Percentiles rank a stretch among this genome's conserved stretches.
These are phyloP conservation scores for Triticum timopheevii DNA, from an alignment of 176 grass and related monocot genomes.

Conservation along the genomic window DNA sequence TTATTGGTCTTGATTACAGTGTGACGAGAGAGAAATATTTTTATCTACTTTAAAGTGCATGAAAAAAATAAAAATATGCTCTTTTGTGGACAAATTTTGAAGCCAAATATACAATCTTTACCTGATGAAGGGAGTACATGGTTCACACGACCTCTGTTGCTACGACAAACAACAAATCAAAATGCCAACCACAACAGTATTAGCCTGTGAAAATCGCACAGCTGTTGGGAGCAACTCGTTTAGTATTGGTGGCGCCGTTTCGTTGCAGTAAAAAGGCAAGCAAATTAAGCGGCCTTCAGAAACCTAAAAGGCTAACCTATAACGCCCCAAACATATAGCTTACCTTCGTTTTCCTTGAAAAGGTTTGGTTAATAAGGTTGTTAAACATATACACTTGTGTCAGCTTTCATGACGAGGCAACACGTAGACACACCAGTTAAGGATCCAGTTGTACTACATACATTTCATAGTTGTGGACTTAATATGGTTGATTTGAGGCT, in stretches of 20 bases:
- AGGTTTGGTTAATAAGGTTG: background rate
- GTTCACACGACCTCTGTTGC: background rate
- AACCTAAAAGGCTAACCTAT: conserved; percentile 12
- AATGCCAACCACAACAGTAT: background rate
- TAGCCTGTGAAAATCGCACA: background rate
- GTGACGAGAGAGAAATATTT: too few relatives aligned
- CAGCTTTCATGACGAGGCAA: conserved; percentile 25
- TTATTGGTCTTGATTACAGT: too few relatives aligned
- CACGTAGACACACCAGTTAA: background rate
- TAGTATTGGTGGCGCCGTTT: conserved; percentile 5
- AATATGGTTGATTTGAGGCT: background rate
- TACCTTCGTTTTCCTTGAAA: background rate
- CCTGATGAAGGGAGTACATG: background rate
- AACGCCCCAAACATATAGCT: background rate
- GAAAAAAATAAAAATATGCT: too few relatives aligned
- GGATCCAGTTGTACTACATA: background rate
- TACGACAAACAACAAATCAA: background rate
- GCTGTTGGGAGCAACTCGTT: background rate
- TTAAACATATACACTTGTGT: conserved; percentile 17
- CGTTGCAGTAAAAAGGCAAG: conserved; percentile 13
- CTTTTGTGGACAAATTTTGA: too few relatives aligned
- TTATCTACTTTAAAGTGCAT: too few relatives aligned
- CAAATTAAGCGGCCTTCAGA: conserved; percentile 11
- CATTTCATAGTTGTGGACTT: background rate
- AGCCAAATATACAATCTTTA: too few relatives aligned